Evolutionary conservation across 306 rosid genomes (phyloP).

Genomic region (Medicago arabica): DNA sequence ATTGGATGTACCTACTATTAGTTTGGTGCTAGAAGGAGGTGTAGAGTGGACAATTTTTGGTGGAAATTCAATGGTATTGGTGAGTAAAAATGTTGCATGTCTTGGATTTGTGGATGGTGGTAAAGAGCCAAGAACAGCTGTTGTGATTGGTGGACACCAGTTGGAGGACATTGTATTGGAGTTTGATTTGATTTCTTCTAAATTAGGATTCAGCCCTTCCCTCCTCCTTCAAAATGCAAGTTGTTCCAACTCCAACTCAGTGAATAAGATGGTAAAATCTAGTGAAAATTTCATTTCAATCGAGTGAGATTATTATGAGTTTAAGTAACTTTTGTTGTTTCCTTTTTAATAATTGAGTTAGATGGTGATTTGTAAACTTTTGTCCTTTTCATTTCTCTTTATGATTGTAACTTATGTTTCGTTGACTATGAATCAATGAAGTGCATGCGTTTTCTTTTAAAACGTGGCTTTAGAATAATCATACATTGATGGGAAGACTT

Average conservation of each 20-base stretch:
- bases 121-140: conserved; percentile 2
- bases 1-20: conserved; percentile 42
- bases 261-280: background rate
- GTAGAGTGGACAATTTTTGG: conserved; percentile 43
- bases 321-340: background rate
- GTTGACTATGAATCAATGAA: background rate
- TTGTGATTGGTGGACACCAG: conserved; percentile 43
- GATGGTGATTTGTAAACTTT: background rate
- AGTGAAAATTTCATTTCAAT: background rate
- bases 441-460: background rate
- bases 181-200: conserved; percentile 49
- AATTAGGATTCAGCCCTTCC: conserved; percentile 33
- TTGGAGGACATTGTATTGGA: conserved; percentile 40
- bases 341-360: background rate
- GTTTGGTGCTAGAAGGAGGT: conserved; percentile 26
- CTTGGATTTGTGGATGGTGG: conserved; percentile 50
- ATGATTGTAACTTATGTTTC: background rate
- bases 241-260: conserved; percentile 23
- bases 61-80: conserved; percentile 49
- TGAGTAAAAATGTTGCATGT: conserved; percentile 35
- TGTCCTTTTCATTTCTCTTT: background rate
- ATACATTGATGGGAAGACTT: too few species aligned
- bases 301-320: background rate
- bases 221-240: conserved; percentile 27
- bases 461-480: too few species aligned